phyloP scores from a whole-genome alignment of 352 stramenopile genomes.

The Phytophthora syringae region DNA sequence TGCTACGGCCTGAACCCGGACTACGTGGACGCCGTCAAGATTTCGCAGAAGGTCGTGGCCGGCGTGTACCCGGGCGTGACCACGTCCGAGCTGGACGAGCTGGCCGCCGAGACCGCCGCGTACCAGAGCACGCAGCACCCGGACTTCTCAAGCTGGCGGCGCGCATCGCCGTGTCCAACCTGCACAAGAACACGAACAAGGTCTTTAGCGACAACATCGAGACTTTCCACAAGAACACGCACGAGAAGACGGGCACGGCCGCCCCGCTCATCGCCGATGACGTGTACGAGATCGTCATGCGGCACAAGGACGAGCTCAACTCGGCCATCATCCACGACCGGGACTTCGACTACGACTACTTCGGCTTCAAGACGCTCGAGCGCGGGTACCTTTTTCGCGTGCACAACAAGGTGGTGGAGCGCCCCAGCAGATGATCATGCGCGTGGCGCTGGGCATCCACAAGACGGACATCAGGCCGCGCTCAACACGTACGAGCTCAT shows the following conservation, averaged over 20 bases:
- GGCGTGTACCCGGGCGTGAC: slow-evolving; percentile 98
- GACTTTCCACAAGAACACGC: slow-evolving; percentile 94
- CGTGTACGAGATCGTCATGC: slow-evolving; percentile 96
- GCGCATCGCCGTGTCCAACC: slow-evolving; percentile 98
- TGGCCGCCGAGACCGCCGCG: slow-evolving; percentile 97
- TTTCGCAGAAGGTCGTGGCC: slow-evolving; percentile 99
- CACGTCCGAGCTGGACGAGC: slow-evolving; percentile 98
- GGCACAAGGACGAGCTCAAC: slow-evolving; percentile 96
- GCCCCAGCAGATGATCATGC: slow-evolving; percentile 99
- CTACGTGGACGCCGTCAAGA: slow-evolving; percentile 96
- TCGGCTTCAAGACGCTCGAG: slow-evolving; percentile 99
- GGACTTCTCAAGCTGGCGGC: slow-evolving; percentile 98
- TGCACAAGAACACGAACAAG: slow-evolving; percentile 99
- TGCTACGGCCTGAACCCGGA: slow-evolving; percentile 98
- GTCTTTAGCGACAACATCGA: slow-evolving; percentile 95
- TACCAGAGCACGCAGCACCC: slow-evolving; percentile 98
- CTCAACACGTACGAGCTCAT: slow-evolving; percentile 99
- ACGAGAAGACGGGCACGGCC: slow-evolving; percentile 95
- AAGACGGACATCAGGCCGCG: slow-evolving; percentile 94
- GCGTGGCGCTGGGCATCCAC: slow-evolving; percentile 98
- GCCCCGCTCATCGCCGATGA: slow-evolving; percentile 95
- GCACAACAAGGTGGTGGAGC: slow-evolving; percentile 95
- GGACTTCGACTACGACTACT: slow-evolving; percentile 99
- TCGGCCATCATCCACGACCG: slow-evolving; percentile 97
- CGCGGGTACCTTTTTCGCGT: slow-evolving; percentile 97